Base-by-base conservation (phyloP, 108 stramenopile genomes). In the Schizochytrium sp. region DNA sequence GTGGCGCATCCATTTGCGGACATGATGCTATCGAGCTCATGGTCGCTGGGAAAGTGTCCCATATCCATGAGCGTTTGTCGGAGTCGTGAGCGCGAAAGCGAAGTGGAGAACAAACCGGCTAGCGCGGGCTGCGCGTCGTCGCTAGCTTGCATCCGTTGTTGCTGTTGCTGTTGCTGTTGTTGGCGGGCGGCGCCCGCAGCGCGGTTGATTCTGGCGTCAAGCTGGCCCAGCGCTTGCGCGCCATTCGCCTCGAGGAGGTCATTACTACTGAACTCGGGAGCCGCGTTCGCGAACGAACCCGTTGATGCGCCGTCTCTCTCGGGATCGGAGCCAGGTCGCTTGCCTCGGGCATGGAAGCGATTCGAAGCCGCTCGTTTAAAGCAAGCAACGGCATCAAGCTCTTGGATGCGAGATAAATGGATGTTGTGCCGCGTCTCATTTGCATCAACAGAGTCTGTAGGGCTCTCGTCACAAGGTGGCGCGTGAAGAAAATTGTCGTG, bases 51-150 rank as follows among this genome's bases (percentile, higher is more conserved):
- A 23, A 83, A 83, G 76, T 83, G 51, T 6, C 76, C 76, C 76
- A 83, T 83, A 45, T 83, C 76, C 76, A 83, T 83, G 48, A 83
- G 51, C 45, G 76, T 83, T 45, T 83, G 76, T 28, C 51, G 45
- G 6, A 83, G 76, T 25, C 76, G 45, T 45, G 48, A 53, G 48
- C 48, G 51, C 18, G 76, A 23, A 23, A 83, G 76, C 1, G 48
- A 21, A 34, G 76, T 53, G n/a, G 19, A 43, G 23, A 83, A 83
- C 2, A 83, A 45, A 25, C 76, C 76, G 18, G 51, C 76, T 16
- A 83, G 76, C 14, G 12, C 12, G 51, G 6, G 12, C 63, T 69
- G 63, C 6, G 45, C 12, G 25, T 53, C 51, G 1, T 43, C 41
- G 10, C 14, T 14, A 10, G 6, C n/a, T 10, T 69, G 34, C 34